These are phyloP conservation scores for Tympanopsis confertula DNA, from an alignment of 2,329 filamentous ascomycete genomes.

Conservation along the genomic window DNA sequence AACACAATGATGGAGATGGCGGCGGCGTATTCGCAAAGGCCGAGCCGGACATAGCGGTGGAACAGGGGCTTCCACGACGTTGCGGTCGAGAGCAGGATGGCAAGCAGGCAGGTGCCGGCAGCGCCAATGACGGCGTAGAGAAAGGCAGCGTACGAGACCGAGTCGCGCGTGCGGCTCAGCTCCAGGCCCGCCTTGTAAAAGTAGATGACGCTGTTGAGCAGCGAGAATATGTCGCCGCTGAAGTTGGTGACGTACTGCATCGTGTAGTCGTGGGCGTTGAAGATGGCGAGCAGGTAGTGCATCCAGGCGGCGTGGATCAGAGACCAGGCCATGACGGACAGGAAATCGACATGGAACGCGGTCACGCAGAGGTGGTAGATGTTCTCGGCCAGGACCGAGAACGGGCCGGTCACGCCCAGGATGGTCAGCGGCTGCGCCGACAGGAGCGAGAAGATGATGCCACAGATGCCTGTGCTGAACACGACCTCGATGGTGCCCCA, in stretches of 20 bases:
- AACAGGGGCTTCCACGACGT: constrained; percentile 50
- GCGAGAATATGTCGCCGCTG: constrained; percentile 54
- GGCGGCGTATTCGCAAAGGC: constrained; percentile 51
- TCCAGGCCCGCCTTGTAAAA: constrained; percentile 58
- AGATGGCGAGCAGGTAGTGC: constrained; percentile 49
- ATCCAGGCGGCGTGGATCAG: constrained; percentile 56
- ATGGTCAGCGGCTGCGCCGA: constrained; percentile 55
- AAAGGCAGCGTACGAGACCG: constrained; percentile 48
- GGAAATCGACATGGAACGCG: constrained; percentile 41
- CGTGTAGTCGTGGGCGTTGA: constrained; percentile 60
- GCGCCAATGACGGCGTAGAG: constrained; percentile 55
- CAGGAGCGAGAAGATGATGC: constrained; percentile 47
- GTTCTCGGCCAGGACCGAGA: constrained; percentile 55
- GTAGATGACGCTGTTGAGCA: constrained; percentile 58
- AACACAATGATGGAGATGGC: constrained; percentile 57
- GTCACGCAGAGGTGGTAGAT: constrained; percentile 46
- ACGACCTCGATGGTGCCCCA: constrained; percentile 60
- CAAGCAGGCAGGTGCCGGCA: constrained; percentile 49
- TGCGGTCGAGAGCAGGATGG: constrained; percentile 48
- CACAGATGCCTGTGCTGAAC: constrained; percentile 53
- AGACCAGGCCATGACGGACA: constrained; percentile 59
- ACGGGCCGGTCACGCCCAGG: constrained; percentile 53
- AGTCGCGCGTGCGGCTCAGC: constrained; percentile 42
- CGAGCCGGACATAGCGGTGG: constrained; percentile 48
- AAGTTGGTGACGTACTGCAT: constrained; percentile 61